Percentiles rank a stretch among this genome's conserved stretches.
These are phyloP conservation scores for Plasmodium inui DNA, from an alignment of 169 alveolate species.

Conservation along the genomic window DNA sequence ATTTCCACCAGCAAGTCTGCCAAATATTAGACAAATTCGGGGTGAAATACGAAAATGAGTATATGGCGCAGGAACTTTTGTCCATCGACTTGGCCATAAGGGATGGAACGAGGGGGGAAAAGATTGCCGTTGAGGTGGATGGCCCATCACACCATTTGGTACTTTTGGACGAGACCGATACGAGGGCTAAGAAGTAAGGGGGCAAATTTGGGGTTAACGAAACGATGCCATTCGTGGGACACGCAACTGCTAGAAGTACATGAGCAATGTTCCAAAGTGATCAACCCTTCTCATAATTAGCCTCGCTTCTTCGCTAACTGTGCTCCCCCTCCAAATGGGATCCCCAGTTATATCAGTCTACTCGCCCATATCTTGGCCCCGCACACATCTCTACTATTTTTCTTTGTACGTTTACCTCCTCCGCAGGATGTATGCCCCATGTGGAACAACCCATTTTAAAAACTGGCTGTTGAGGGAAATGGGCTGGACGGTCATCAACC, in stretches of 20 bases:
- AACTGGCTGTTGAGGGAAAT: constrained; percentile 20
- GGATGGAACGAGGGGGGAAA: not conserved
- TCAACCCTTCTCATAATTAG: not conserved
- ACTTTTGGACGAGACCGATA: constrained; percentile 10
- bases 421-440: constrained; percentile 47
- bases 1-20: constrained; percentile 25
- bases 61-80: constrained; percentile 65
- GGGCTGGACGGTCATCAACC: constrained; percentile 56
- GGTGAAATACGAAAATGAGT: constrained; percentile 54
- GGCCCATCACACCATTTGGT: constrained; percentile 76
- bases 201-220: not conserved
- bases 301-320: not conserved
- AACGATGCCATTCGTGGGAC: not conserved
- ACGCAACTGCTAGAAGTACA: not conserved
- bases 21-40: constrained; percentile 25
- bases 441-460: constrained; percentile 75
- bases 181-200: constrained; percentile 22
- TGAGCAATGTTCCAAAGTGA: not conserved
- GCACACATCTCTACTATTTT: not conserved
- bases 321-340: not conserved
- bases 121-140: constrained; percentile 68
- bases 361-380: not conserved
- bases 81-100: constrained; percentile 44
- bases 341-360: not conserved
- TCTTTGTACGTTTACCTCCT: not conserved